Base-by-base conservation (phyloP, 192 early-diverging fungal genomes). In the Linnemannia elongata region DNA sequence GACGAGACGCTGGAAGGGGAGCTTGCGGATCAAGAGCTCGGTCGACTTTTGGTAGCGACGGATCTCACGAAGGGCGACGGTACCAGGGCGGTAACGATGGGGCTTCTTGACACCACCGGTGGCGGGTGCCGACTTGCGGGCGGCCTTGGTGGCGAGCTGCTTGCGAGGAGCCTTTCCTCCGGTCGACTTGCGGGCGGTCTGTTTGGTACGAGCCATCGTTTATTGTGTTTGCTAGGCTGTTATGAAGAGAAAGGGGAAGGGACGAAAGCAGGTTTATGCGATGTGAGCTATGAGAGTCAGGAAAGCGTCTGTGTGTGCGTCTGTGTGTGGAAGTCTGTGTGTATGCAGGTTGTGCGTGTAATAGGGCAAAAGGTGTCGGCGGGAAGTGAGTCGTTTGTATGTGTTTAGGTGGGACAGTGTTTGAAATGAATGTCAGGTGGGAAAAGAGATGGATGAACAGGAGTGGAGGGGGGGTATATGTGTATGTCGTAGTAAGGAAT, bases 161-260 rank as follows among this genome's bases (percentile, higher is more conserved):
- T 99, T 99, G 87, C 98, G 95, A 57, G 98, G 98, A 35, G 98
- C 98, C 91, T 99, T 99, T 87, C 98, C 98, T 90, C 98, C 98
- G 78, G 98, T 99, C 68, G 97, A 99, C 92, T 99, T 99, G 90
- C 98, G 96, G 57, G 98, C 97, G 69, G 97, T 99, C 90, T 99
- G 98, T 93, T 98, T 92, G 72, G 91, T 92, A 85, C 91, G 90
- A 66, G 91, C 92, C 92, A 93, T 93, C 47, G 73, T 85, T 27
- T 96, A 96, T 90, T 97, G 49, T 18, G 5, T 93, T 91, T 96
- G 94, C 81, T 93, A 92, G 91, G 93, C 92, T 88, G 95, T 96
- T 42, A n/a, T 38, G 45, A 71, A 30, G 36, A 44, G 33, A 22
- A 22, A 27, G 35, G 18, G 66, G 3, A 41, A 22, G 27, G 27